A percentile compares a stretch with the other conserved stretches of the same genome.
Evolutionary conservation across 2,329 filamentous ascomycete genomes (phyloP).

Genomic region (Ascochyta viciae-villosae): DNA sequence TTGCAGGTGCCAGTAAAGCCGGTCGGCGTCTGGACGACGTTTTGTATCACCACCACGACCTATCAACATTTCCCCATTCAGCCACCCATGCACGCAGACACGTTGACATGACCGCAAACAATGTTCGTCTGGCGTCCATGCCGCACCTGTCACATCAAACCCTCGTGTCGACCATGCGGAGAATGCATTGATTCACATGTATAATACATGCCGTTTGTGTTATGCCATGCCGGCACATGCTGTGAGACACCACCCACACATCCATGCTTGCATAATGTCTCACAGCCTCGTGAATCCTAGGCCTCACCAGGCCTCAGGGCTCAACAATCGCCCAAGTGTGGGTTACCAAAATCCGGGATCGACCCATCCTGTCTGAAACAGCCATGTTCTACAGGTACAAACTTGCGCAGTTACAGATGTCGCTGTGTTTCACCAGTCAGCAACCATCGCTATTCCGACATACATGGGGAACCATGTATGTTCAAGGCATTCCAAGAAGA

Average conservation of each 20-base stretch:
- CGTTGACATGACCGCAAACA: constrained; percentile 4
- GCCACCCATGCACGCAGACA: constrained; percentile 12
- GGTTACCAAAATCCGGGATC: constrained; percentile 4
- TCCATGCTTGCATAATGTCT: constrained; percentile 15
- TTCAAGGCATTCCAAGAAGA: background rate
- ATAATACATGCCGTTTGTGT: constrained; percentile 1
- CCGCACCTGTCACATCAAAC: constrained; percentile 10
- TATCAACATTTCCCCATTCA: constrained; percentile 3
- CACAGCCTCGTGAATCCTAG: constrained; percentile 1
- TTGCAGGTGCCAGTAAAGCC: constrained; percentile 14
- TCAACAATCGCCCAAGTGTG: constrained; percentile 1
- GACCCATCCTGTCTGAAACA: constrained; percentile 11
- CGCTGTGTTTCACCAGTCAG: constrained; percentile 43
- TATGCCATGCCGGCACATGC: constrained; percentile 1
- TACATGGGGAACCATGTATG: constrained; percentile 10
- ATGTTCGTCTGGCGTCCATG: constrained; percentile 9
- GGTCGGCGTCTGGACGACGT: constrained; percentile 6
- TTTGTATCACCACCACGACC: constrained; percentile 8
- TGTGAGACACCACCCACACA: constrained; percentile 4
- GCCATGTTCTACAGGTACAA: constrained; percentile 44
- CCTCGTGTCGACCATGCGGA: constrained; percentile 6
- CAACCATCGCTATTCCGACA: constrained; percentile 11
- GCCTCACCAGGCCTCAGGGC: constrained; percentile 1
- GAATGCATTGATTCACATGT: constrained; percentile 8
- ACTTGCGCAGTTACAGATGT: constrained; percentile 51